phyloP scores from a whole-genome alignment of 176 grass and related monocot species.

The Echinochloa phyllopogon region DNA sequence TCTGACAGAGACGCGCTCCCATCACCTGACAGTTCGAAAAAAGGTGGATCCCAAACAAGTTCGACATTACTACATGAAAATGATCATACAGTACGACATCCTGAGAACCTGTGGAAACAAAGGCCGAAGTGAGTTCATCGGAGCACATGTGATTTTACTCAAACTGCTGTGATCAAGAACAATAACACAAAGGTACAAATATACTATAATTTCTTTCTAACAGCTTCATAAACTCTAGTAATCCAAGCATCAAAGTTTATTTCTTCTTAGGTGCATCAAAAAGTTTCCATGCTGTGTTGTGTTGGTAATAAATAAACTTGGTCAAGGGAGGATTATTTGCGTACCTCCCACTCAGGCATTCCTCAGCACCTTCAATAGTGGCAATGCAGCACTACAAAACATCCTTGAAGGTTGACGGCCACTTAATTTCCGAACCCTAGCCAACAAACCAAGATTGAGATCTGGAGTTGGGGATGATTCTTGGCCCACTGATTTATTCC shows the following conservation, averaged over 20 bases:
- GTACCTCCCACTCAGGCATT: neutral
- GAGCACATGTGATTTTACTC: neutral
- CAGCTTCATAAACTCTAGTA: neutral
- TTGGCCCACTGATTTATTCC: neutral
- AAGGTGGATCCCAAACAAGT: no score
- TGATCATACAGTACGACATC: no score
- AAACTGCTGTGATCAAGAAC: no score
- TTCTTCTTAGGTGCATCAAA: neutral
- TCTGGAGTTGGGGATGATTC: neutral
- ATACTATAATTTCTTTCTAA: no score
- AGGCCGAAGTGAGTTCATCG: no score
- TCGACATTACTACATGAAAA: no score
- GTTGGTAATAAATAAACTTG: neutral
- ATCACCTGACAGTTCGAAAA: no score
- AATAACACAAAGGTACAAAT: neutral
- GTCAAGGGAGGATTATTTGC: neutral
- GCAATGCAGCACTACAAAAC: constrained; percentile 20
- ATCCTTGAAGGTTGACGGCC: neutral
- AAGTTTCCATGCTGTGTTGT: neutral
- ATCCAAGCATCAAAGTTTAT: neutral
- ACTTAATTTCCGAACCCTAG: neutral
- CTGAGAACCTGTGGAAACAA: no score
- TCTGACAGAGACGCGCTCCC: no score
- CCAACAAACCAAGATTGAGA: neutral
- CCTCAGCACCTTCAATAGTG: constrained; percentile 20